Base-by-base conservation (phyloP, 2,329 filamentous ascomycete species). In the Rosellinia necatrix region DNA sequence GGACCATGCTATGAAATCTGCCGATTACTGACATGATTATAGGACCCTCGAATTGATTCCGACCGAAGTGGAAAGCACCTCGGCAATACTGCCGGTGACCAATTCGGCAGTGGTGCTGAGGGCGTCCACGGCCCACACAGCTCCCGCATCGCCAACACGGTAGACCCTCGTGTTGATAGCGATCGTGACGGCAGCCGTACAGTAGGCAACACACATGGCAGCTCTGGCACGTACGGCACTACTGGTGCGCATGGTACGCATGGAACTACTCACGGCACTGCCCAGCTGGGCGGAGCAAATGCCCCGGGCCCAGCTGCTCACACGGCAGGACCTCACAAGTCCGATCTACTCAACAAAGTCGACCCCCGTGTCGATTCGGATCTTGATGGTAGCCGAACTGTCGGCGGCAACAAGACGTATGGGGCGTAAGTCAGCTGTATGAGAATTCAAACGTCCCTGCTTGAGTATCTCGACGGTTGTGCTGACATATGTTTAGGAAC, bases 341-440 rank as follows among this genome's bases (percentile, higher is more conserved):
- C 70, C 29, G 78, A 84, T 64, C 55, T 78, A 32, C 3, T 78
- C 62, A 85, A 85, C 76, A 84, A 83, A 74, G 32, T 74, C 2
- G 81, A 84, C 52, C 81, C 81, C 3, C 73, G 78, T 22, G 79
- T 85, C 42, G 82, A 85, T 69, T 79, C 77, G 9, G 74, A 85
- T 62, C 75, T 79, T 2, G 81, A 85, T 67, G 78, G 79, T 42
- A 78, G 74, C 67, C 78, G 77, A 72, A 85, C 83, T 0, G 17
- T 49, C 9, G 83, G 82, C 27, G 76, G 79, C 43, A 75, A 85
- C 70, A 83, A 80, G 69, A 79, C 77, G 13, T 74, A 75, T 65
- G 70, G 71, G 70, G 70, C 72, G 74, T 77, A 75, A 74, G 73
- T 43, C n/a, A n/a, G n/a, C n/a, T 76, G 65, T 57, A 56, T 48